Evolutionary conservation across 1,284 basidiomycete genomes (phyloP).

Genomic region (Cryptococcus sp.): DNA sequence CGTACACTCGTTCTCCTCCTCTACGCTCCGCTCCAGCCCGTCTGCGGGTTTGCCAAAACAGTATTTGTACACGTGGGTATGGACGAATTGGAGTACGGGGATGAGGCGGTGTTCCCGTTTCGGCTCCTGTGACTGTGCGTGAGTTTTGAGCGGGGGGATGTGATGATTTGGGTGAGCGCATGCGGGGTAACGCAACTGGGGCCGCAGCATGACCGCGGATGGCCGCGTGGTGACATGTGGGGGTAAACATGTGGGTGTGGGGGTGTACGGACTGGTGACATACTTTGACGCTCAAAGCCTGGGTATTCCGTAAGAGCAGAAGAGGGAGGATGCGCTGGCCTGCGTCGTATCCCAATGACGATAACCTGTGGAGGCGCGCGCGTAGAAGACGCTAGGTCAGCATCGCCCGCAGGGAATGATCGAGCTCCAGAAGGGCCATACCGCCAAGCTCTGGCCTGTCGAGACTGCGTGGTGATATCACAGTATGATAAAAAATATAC

Average conservation of each 20-base stretch:
- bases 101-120: slow-evolving; percentile 84
- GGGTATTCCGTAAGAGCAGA: slow-evolving; percentile 46
- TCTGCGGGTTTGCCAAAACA: slow-evolving; percentile 92
- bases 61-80: slow-evolving; percentile 89
- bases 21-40: slow-evolving; percentile 90
- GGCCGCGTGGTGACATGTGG: not conserved
- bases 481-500: not conserved
- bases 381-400: not conserved
- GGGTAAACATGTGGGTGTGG: too few relatives aligned
- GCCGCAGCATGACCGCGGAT: too few relatives aligned
- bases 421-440: not conserved
- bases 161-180: not conserved
- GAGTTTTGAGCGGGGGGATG: not conserved
- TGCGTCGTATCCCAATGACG: slow-evolving; percentile 83
- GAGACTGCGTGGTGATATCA: not conserved
- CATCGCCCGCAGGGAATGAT: too few relatives aligned
- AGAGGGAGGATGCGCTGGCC: slow-evolving; percentile 68
- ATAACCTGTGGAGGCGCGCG: slow-evolving; percentile 59
- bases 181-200: too few relatives aligned
- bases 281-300: slow-evolving; percentile 50
- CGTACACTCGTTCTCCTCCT: slow-evolving; percentile 91
- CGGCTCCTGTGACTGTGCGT: slow-evolving; percentile 65
- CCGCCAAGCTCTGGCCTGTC: not conserved
- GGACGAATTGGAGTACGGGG: slow-evolving; percentile 83
- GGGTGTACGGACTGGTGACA: slow-evolving; percentile 52